These are phyloP conservation scores for Penicillium crystallinum DNA, from an alignment of 495 filamentous ascomycete species.

Conservation along the genomic window DNA sequence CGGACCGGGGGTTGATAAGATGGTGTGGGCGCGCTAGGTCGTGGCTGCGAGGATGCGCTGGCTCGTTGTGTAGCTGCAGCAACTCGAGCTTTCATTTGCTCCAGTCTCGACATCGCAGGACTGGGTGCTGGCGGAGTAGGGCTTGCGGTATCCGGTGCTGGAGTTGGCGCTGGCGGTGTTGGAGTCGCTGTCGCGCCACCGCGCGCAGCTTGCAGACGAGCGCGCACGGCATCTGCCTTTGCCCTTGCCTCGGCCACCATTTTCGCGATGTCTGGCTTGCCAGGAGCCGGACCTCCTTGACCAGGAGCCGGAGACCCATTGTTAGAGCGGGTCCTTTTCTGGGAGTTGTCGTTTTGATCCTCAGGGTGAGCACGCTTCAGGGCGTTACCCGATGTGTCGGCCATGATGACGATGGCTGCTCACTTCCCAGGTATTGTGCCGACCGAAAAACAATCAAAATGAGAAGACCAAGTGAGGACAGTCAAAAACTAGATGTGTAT, in stretches of 20 bases:
- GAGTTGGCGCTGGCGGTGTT: conserved; percentile 22
- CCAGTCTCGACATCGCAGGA: conserved; percentile 48
- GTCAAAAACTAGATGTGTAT: background rate
- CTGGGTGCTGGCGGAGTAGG: conserved; percentile 38
- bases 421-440: conserved; percentile 1
- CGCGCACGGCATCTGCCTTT: conserved; percentile 55
- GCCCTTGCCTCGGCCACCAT: conserved; percentile 60
- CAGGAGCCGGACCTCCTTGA: conserved; percentile 30
- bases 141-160: conserved; percentile 25
- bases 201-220: conserved; percentile 46
- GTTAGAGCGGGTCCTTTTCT: conserved; percentile 56
- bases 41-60: conserved; percentile 40
- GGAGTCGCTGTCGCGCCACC: conserved; percentile 32
- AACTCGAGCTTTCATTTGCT: conserved; percentile 76
- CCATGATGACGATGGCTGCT: conserved; percentile 34
- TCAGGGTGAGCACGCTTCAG: conserved; percentile 57
- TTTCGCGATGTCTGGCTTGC: conserved; percentile 53
- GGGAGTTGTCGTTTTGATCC: conserved; percentile 46
- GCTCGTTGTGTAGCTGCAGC: conserved; percentile 65
- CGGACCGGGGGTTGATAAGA: conserved; percentile 37
- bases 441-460: background rate
- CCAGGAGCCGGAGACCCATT: conserved; percentile 51
- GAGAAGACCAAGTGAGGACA: background rate
- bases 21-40: conserved; percentile 31
- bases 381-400: conserved; percentile 44